phyloP scores from a whole-genome alignment of 2,329 filamentous ascomycete genomes.

The Colletotrichum lupini region DNA sequence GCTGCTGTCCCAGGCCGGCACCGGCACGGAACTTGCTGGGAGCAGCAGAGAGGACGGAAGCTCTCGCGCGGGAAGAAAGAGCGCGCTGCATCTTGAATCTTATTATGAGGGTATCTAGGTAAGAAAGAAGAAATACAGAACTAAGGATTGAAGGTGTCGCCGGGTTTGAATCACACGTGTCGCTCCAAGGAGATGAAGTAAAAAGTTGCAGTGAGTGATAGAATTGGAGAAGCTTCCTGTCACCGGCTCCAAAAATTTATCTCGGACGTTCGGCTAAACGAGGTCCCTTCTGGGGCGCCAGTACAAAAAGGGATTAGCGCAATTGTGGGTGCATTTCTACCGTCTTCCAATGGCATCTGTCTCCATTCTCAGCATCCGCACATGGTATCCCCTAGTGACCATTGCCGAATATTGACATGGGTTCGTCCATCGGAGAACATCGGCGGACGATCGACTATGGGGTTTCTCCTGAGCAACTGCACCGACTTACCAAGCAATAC shows the following conservation, averaged over 20 bases:
- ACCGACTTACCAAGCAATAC: not conserved
- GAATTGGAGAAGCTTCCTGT: conserved; percentile 32
- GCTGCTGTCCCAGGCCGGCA: conserved; percentile 81
- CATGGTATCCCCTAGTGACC: conserved; percentile 26
- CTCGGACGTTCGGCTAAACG: conserved; percentile 54
- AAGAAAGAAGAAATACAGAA: conserved; percentile 43
- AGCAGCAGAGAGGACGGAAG: conserved; percentile 81
- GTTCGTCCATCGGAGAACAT: not conserved
- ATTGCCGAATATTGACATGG: conserved; percentile 7
- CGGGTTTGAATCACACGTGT: conserved; percentile 41
- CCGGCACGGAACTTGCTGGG: conserved; percentile 72
- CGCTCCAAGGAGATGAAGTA: conserved; percentile 41
- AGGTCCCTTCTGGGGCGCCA: conserved; percentile 47
- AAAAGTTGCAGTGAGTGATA: conserved; percentile 37
- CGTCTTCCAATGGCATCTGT: conserved; percentile 50
- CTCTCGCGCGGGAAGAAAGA: conserved; percentile 82
- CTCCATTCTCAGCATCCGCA: conserved; percentile 33
- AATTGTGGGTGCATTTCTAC: conserved; percentile 44
- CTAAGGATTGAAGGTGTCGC: conserved; percentile 44
- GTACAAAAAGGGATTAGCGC: conserved; percentile 44
- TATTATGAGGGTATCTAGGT: conserved; percentile 44
- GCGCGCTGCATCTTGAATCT: conserved; percentile 88
- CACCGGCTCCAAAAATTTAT: conserved; percentile 52
- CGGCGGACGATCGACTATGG: not conserved
- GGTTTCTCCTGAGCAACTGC: not conserved